Conservation (phyloP, 257 asterid species). For the Schizonepeta tenuifolia region DNA sequence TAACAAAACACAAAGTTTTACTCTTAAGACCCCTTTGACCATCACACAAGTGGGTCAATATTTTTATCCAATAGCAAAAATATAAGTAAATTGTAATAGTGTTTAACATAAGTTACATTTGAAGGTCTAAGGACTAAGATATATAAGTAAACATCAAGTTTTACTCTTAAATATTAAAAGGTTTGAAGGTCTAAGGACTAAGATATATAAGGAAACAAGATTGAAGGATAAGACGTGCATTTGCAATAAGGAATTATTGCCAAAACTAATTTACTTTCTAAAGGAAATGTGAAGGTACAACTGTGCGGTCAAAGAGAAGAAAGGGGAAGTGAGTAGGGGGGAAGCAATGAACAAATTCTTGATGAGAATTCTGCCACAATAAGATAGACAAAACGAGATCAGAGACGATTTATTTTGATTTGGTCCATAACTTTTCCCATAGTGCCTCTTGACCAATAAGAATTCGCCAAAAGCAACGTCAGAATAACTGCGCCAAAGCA, state of each 20-base stretch:
- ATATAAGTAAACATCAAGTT: background rate
- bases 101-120: background rate
- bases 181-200: background rate
- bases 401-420: slow-evolving; percentile 1
- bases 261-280: slow-evolving; percentile 15
- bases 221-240: background rate
- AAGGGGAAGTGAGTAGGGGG: background rate
- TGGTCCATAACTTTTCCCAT: background rate
- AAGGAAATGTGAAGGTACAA: slow-evolving; percentile 10
- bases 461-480: slow-evolving; percentile 15
- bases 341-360: slow-evolving; percentile 4
- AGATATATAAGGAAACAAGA: background rate
- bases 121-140: background rate
- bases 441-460: slow-evolving; percentile 20
- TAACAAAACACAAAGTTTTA: too few relatives aligned
- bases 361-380: slow-evolving; percentile 1
- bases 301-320: background rate
- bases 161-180: background rate
- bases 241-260: slow-evolving; percentile 1
- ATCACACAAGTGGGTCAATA: too few relatives aligned
- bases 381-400: background rate
- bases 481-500: slow-evolving; percentile 25
- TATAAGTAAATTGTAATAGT: background rate
- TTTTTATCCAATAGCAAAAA: background rate
- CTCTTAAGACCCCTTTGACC: too few relatives aligned